A percentile compares a stretch with the other conserved stretches of the same genome.
phyloP scores from a whole-genome alignment of 164 flowering plant genomes.

The Taxillus chinensis region DNA sequence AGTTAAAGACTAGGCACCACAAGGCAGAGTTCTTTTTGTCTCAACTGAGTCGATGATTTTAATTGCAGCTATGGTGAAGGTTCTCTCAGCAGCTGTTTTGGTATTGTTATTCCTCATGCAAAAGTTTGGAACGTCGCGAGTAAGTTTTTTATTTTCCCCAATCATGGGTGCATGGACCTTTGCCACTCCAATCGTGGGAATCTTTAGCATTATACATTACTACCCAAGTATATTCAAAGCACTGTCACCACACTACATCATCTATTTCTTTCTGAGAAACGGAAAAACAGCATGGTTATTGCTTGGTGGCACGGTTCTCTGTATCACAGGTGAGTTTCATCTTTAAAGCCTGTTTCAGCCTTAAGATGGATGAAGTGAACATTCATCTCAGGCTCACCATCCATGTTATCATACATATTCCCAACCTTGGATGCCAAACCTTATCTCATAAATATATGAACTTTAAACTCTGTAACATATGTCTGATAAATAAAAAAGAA shows the following conservation, averaged over 20 bases:
- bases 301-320: constrained; percentile 75
- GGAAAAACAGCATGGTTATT: constrained; percentile 73
- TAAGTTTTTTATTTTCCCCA: constrained; percentile 81
- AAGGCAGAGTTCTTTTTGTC: too few species aligned
- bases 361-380: neutral
- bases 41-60: neutral
- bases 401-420: neutral
- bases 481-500: too few species aligned
- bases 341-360: neutral
- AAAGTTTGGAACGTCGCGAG: constrained; percentile 68
- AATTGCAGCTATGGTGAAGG: constrained; percentile 55
- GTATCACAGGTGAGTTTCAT: constrained; percentile 57
- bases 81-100: constrained; percentile 53
- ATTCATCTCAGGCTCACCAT: neutral
- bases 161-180: constrained; percentile 82
- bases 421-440: too few species aligned
- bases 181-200: constrained; percentile 59
- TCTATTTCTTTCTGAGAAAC: constrained; percentile 48
- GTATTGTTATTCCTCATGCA: constrained; percentile 60
- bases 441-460: too few species aligned
- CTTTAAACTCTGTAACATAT: too few species aligned
- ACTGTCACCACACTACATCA: constrained; percentile 62
- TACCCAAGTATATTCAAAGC: constrained; percentile 78
- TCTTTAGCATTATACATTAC: constrained; percentile 52
- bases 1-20: too few species aligned